Conservation (phyloP, 139 green algal species). For the Auxenochlorella pyrenoidosa region DNA sequence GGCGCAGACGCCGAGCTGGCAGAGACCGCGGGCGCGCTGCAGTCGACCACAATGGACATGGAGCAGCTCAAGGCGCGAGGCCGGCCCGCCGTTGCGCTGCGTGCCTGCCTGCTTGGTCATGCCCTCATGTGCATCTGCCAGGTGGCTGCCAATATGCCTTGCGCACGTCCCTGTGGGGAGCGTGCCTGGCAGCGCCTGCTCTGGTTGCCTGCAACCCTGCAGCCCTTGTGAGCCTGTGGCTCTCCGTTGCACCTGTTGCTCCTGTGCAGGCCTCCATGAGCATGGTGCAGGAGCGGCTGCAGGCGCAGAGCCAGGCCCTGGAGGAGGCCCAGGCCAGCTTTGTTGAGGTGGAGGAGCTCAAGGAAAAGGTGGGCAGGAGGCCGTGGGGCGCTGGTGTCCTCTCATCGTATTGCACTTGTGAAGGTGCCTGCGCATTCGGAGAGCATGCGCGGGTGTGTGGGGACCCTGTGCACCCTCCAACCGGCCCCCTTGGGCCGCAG, state of each 20-base stretch:
- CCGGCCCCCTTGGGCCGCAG: neutral
- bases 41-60: neutral
- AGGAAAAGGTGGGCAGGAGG: neutral
- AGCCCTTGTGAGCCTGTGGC: neutral
- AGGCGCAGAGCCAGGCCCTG: neutral
- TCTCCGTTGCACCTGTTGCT: neutral
- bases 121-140: too few relatives aligned
- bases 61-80: neutral
- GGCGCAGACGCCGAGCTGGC: neutral
- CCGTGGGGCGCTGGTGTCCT: too few relatives aligned
- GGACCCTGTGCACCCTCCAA: too few relatives aligned
- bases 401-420: too few relatives aligned
- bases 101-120: neutral
- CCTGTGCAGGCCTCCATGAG: slow-evolving; percentile 1
- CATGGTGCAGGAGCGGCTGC: neutral
- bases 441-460: too few relatives aligned
- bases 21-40: neutral
- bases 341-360: slow-evolving; percentile 1
- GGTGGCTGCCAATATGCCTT: too few relatives aligned
- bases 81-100: too few relatives aligned
- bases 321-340: neutral
- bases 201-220: neutral
- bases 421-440: too few relatives aligned
- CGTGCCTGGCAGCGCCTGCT: neutral
- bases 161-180: neutral